Evolutionary conservation across 2,329 filamentous ascomycete species (phyloP).

Genomic region (Scedosporium minutisporum): DNA sequence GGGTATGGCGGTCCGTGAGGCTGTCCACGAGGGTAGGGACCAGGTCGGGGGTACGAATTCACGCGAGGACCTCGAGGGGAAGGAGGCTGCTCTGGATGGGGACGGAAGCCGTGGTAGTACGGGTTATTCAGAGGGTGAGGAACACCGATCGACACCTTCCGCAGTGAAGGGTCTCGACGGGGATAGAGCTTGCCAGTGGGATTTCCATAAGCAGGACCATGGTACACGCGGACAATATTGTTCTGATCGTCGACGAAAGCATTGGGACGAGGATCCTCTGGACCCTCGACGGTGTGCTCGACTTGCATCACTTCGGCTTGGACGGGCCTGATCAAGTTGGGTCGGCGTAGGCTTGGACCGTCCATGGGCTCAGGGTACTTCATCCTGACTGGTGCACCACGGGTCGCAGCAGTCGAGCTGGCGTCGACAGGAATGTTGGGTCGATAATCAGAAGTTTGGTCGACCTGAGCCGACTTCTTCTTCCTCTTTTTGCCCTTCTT

Average conservation of each 20-base stretch:
- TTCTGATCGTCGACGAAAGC: conserved; percentile 46
- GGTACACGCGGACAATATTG: conserved; percentile 46
- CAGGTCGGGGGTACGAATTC: background rate
- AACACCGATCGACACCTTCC: conserved; percentile 14
- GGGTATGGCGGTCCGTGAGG: no score
- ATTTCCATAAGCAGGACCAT: conserved; percentile 46
- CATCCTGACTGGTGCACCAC: conserved; percentile 16
- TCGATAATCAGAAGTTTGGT: background rate
- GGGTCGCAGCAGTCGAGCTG: conserved; percentile 4
- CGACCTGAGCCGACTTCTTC: conserved; percentile 6
- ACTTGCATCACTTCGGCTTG: conserved; percentile 41
- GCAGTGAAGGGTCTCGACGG: conserved; percentile 17
- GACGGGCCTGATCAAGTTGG: conserved; percentile 37
- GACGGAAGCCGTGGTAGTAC: conserved; percentile 26
- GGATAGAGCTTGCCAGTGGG: conserved; percentile 38
- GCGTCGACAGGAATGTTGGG: background rate
- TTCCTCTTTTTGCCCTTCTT: conserved; percentile 8
- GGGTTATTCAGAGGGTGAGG: conserved; percentile 23
- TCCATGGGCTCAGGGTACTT: conserved; percentile 15
- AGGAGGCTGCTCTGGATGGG: background rate
- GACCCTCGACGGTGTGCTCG: conserved; percentile 44
- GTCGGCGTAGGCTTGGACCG: conserved; percentile 22
- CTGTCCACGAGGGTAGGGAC: no score
- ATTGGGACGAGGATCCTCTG: conserved; percentile 46
- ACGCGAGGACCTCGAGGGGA: background rate